phyloP scores from a whole-genome alignment of 441 rosid genomes.

The Adansonia madagascariensis region DNA sequence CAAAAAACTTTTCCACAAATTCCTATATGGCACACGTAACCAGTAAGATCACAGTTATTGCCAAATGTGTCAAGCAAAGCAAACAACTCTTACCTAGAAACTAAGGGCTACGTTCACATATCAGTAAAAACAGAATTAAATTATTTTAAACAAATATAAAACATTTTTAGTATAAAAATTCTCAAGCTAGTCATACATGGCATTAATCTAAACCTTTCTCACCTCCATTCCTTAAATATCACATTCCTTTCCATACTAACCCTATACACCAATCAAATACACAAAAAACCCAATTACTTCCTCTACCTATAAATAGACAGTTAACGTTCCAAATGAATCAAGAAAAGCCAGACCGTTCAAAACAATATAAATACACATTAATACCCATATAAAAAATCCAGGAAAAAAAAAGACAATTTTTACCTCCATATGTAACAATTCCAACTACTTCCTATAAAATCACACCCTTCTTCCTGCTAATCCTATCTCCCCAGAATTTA shows the following conservation, averaged over 20 bases:
- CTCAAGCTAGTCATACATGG: not conserved
- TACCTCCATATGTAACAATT: not conserved
- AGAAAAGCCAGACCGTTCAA: not conserved
- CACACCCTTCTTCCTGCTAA: conserved; percentile 70
- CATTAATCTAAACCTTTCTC: conserved; percentile 11
- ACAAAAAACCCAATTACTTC: not conserved
- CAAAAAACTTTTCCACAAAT: not conserved
- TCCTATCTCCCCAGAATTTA: conserved; percentile 55
- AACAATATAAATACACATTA: not conserved
- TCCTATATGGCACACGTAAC: not conserved
- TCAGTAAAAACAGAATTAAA: conserved; percentile 7
- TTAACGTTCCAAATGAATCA: not conserved
- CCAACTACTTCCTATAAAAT: conserved; percentile 38
- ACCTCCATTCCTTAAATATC: too few relatives aligned
- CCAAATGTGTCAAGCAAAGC: not conserved
- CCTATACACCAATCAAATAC: not conserved
- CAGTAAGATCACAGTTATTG: not conserved
- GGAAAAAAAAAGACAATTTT: not conserved
- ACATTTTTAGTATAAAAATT: not conserved
- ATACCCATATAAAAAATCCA: not conserved
- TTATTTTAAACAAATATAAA: not conserved
- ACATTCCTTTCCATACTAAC: conserved; percentile 22
- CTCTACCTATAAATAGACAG: not conserved
- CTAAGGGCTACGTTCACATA: not conserved
- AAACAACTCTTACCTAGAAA: not conserved